Conservation (phyloP, 2,329 filamentous ascomycete species). For the Teratosphaeria viscida region DNA sequence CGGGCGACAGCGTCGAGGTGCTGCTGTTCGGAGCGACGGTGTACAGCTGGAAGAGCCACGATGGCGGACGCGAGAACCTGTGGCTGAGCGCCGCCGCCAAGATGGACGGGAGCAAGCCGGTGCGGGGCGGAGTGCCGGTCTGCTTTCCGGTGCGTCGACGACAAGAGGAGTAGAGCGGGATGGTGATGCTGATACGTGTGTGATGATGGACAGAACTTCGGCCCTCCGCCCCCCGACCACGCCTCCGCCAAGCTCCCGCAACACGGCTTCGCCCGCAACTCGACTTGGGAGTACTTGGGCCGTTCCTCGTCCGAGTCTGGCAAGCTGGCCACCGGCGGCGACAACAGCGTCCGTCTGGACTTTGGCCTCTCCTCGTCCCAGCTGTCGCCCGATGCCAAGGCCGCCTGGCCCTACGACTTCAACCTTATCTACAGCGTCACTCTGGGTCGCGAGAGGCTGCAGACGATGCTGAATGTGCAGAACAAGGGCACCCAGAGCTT, state of each 20-base stretch:
- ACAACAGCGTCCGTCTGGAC: conserved; percentile 80
- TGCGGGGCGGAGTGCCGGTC: conserved; percentile 82
- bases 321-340: conserved; percentile 33
- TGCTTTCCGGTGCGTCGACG: conserved; percentile 69
- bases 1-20: conserved; percentile 76
- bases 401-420: conserved; percentile 78
- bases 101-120: conserved; percentile 78
- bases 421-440: conserved; percentile 89
- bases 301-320: conserved; percentile 61
- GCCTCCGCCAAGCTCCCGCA: conserved; percentile 74
- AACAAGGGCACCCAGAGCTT: conserved; percentile 77
- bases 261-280: conserved; percentile 88
- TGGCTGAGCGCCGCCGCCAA: conserved; percentile 41
- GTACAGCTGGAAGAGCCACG: conserved; percentile 72
- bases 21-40: conserved; percentile 89
- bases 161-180: background rate
- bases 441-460: conserved; percentile 61
- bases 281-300: conserved; percentile 86
- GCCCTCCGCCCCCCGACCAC: conserved; percentile 62
- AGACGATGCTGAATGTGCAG: conserved; percentile 74
- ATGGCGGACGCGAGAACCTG: conserved; percentile 38
- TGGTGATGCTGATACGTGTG: background rate
- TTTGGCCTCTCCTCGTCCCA: conserved; percentile 75
- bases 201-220: conserved; percentile 57
- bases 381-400: conserved; percentile 56